These are phyloP conservation scores for Oryza nivara DNA, from an alignment of 176 grass and related monocot species.

Conservation along the genomic window DNA sequence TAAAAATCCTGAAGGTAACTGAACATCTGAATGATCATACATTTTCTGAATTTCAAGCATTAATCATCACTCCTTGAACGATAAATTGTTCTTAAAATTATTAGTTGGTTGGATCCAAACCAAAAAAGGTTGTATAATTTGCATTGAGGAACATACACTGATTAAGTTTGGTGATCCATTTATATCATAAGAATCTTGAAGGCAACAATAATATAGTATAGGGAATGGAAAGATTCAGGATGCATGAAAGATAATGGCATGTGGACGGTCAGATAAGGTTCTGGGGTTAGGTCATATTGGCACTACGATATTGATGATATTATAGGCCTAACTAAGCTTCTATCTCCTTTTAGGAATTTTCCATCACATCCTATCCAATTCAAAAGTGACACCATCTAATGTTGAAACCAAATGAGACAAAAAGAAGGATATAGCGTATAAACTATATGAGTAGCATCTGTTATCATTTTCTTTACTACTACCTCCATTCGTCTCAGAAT, in stretches of 20 bases:
- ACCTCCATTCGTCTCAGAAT: too few species aligned
- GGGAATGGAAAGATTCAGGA: conserved; percentile 21
- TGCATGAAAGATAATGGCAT: background rate
- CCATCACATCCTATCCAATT: background rate
- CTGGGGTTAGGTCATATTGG: background rate
- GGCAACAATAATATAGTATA: background rate
- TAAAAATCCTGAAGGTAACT: conserved; percentile 87
- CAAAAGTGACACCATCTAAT: background rate
- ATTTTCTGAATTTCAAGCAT: conserved; percentile 4
- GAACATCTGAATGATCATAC: conserved; percentile 1
- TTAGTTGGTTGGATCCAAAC: conserved; percentile 9
- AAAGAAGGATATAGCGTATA: background rate
- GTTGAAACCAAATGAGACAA: background rate
- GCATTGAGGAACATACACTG: background rate
- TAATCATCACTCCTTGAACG: background rate
- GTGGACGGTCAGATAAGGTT: background rate
- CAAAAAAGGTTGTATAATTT: background rate
- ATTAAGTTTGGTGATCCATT: background rate
- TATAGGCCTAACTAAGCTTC: background rate
- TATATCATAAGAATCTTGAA: conserved; percentile 14
- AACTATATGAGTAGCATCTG: background rate
- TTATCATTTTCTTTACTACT: background rate
- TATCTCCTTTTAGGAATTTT: conserved; percentile 8
- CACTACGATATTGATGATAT: conserved; percentile 3
- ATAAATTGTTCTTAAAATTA: background rate